phyloP scores from a whole-genome alignment of 2,329 filamentous ascomycete species.

The Xylaria digitata region DNA sequence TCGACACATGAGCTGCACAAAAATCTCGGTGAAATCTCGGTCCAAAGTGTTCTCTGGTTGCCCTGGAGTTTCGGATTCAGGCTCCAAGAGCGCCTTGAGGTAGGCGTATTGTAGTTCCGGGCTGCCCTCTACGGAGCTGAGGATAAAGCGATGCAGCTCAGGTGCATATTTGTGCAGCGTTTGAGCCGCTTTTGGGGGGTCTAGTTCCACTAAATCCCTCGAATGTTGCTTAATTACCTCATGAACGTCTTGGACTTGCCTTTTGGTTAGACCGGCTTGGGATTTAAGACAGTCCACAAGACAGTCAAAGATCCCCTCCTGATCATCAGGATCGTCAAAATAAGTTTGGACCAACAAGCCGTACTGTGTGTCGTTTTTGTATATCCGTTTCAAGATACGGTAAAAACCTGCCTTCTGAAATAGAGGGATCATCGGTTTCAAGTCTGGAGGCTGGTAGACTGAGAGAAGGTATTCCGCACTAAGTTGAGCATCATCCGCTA shows the following conservation, averaged over 20 bases:
- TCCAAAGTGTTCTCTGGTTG: constrained; percentile 54
- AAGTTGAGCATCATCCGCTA: constrained; percentile 94
- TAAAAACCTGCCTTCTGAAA: constrained; percentile 87
- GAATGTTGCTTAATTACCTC: constrained; percentile 73
- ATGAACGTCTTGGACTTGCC: constrained; percentile 79
- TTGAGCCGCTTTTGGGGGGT: constrained; percentile 72
- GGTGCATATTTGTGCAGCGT: constrained; percentile 71
- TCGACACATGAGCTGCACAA: constrained; percentile 90
- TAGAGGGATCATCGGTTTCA: constrained; percentile 78
- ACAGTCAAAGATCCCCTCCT: constrained; percentile 80
- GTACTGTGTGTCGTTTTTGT: constrained; percentile 82
- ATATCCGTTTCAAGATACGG: constrained; percentile 90
- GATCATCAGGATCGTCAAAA: constrained; percentile 85
- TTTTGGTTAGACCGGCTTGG: constrained; percentile 70
- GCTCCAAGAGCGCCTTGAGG: constrained; percentile 80
- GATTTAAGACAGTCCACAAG: constrained; percentile 79
- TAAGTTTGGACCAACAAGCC: constrained; percentile 81
- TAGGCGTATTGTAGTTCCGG: constrained; percentile 79
- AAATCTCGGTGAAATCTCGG: constrained; percentile 78
- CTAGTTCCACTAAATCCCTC: constrained; percentile 72
- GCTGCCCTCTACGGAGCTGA: constrained; percentile 70
- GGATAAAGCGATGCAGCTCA: constrained; percentile 73
- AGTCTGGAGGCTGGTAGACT: constrained; percentile 88
- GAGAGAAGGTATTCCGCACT: constrained; percentile 96
- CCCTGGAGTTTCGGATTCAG: constrained; percentile 53